Percentiles rank a stretch among this genome's conserved stretches.
These are phyloP conservation scores for Dictyostelium firmibasis DNA, from an alignment of 78 protist species.

Conservation along the genomic window DNA sequence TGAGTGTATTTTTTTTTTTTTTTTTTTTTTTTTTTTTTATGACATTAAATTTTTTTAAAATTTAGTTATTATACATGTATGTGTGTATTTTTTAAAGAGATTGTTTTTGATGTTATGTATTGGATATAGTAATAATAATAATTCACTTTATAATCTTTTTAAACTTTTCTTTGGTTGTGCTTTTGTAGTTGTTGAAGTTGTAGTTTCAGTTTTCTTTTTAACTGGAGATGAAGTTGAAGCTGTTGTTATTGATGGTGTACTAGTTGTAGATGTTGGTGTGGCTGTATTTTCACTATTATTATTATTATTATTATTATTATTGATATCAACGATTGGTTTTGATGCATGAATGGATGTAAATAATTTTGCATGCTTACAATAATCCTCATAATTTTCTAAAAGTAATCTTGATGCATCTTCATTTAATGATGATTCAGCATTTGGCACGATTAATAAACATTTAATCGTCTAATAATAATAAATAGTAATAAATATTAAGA, in stretches of 20 bases:
- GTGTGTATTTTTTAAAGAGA: neutral
- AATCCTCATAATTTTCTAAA: slow-evolving; percentile 93
- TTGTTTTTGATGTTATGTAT: neutral
- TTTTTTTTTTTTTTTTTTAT: too few relatives aligned
- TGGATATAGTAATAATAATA: too few relatives aligned
- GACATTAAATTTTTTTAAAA: too few relatives aligned
- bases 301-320: too few relatives aligned
- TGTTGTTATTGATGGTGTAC: neutral
- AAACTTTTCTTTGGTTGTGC: slow-evolving; percentile 41
- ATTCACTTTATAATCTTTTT: slow-evolving; percentile 32
- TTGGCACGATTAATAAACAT: slow-evolving; percentile 98
- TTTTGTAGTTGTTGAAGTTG: neutral
- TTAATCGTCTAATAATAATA: slow-evolving; percentile 84
- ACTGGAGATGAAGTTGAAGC: neutral
- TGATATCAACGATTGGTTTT: neutral
- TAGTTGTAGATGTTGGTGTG: neutral
- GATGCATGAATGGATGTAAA: slow-evolving; percentile 89
- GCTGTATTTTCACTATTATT: neutral
- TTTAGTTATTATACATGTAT: too few relatives aligned
- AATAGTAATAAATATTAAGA: neutral
- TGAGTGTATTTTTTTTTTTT: too few relatives aligned
- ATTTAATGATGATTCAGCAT: slow-evolving; percentile 99
- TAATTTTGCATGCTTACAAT: slow-evolving; percentile 88
- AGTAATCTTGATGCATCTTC: slow-evolving; percentile 98
- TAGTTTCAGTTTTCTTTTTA: slow-evolving; percentile 29